These are phyloP conservation scores for Umbelopsis sp. DNA, from an alignment of 371 early-diverging fungal species.

Conservation along the genomic window DNA sequence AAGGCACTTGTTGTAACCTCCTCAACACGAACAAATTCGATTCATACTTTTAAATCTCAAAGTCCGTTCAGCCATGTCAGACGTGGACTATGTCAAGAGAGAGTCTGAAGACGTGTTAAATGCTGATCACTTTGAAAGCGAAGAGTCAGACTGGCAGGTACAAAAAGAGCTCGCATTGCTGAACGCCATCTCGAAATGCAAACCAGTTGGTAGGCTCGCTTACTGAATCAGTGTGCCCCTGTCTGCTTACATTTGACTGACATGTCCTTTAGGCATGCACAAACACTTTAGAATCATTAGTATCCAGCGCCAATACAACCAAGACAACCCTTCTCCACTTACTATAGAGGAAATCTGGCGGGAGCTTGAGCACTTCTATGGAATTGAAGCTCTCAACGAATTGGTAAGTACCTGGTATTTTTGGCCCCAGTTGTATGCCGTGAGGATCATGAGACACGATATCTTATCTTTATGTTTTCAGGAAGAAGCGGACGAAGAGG, in stretches of 20 bases:
- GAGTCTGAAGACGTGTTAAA: constrained; percentile 8
- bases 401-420: constrained; percentile 34
- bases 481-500: constrained; percentile 44
- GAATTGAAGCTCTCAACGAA: constrained; percentile 60
- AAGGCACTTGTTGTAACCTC: no score
- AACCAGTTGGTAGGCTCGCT: constrained; percentile 57
- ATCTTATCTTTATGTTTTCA: constrained; percentile 2
- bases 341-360: constrained; percentile 59
- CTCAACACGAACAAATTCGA: no score
- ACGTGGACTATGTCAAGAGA: constrained; percentile 12
- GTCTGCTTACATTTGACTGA: background rate
- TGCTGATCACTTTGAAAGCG: constrained; percentile 11
- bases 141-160: constrained; percentile 55
- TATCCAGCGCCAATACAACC: constrained; percentile 61
- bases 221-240: background rate
- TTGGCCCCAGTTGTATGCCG: no score
- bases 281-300: constrained; percentile 68
- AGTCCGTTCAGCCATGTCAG: background rate
- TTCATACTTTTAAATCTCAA: no score
- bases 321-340: constrained; percentile 45
- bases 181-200: constrained; percentile 60
- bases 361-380: constrained; percentile 54
- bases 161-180: constrained; percentile 61
- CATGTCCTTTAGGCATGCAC: constrained; percentile 53
- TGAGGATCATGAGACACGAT: background rate